phyloP scores from a whole-genome alignment of 2,329 filamentous ascomycete genomes.

The Cercospora sesami region DNA sequence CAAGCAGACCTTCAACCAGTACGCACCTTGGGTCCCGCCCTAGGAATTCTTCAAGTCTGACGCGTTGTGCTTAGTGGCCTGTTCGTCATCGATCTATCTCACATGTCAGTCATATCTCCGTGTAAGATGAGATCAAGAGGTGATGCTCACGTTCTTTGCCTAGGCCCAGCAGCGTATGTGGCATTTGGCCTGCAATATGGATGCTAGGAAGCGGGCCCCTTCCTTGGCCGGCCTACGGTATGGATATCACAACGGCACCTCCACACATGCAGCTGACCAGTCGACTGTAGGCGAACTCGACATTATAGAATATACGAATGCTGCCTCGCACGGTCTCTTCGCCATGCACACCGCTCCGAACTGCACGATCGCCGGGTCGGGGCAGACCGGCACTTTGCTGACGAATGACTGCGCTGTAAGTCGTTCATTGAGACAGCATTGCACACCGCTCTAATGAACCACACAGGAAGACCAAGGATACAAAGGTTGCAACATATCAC shows the following conservation, averaged over 20 bases:
- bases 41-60: not conserved
- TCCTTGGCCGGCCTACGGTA: slow-evolving; percentile 41
- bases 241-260: slow-evolving; percentile 24
- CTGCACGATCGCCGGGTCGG: slow-evolving; percentile 38
- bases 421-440: not conserved
- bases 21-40: too few relatives aligned
- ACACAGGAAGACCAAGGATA: slow-evolving; percentile 32
- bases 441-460: not conserved
- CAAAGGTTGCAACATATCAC: slow-evolving; percentile 45
- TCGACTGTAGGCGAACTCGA: slow-evolving; percentile 38
- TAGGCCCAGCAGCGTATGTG: slow-evolving; percentile 50
- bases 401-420: slow-evolving; percentile 62
- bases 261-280: slow-evolving; percentile 24
- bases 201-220: slow-evolving; percentile 53
- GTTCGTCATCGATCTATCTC: slow-evolving; percentile 70
- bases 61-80: slow-evolving; percentile 58
- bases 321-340: slow-evolving; percentile 37
- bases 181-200: slow-evolving; percentile 68
- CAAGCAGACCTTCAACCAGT: slow-evolving; percentile 52
- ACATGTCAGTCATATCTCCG: slow-evolving; percentile 54
- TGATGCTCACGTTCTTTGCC: not conserved
- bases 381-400: slow-evolving; percentile 49
- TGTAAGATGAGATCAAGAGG: not conserved
- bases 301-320: slow-evolving; percentile 43
- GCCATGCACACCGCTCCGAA: slow-evolving; percentile 39